Base-by-base conservation (phyloP, 2,329 filamentous ascomycete genomes). In the Stachybotrys elegans region DNA sequence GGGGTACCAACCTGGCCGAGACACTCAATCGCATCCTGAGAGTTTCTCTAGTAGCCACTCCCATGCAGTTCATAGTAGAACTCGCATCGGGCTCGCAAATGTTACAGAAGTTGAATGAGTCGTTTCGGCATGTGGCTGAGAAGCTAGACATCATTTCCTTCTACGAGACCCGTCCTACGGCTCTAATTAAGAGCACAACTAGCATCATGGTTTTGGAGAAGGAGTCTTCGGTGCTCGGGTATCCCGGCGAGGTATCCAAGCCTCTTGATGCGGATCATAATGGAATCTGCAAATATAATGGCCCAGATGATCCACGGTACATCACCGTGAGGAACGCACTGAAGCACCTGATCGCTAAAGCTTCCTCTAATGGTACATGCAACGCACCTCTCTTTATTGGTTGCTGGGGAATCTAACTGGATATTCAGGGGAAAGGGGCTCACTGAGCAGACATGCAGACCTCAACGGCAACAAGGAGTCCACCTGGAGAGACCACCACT, bases 191-290 rank as follows among this genome's bases (percentile, higher is more conserved):
- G n/a, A n/a, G n/a, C n/a, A n/a, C n/a, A n/a, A n/a, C n/a, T n/a
- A n/a, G n/a, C n/a, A n/a, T n/a, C n/a, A 54, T 67, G 22, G 60
- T 70, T 6, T 57, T 73, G 3, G 57, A 66, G 11, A 64, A 62
- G 12, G 64, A 71, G 5, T 71, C 70, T 0, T 61, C 71, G 0
- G 56, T 65, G 1, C 58, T 74, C 3, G 70, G 68, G 1, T 72
- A 70, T 46, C 60, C 58, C 1, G 56, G 57, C 4, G 71, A 75
- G 49, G 57, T 56, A 2, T 63, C 64, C 2, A 62, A 54, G 31
- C 47, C 60, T 4, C 51, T 75, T 25, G 48, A 59, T 44, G 68
- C 69, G 7, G 64, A 73, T 42, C 70, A 73, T 42, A 65, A 66
- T 31, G 49, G 52, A 2, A 60, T 71, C 8, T 71, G 66, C 57